Percentiles rank a stretch among this genome's conserved stretches.
Conservation (phyloP, 2,329 filamentous ascomycete genomes). For the Fusarium clavum region DNA sequence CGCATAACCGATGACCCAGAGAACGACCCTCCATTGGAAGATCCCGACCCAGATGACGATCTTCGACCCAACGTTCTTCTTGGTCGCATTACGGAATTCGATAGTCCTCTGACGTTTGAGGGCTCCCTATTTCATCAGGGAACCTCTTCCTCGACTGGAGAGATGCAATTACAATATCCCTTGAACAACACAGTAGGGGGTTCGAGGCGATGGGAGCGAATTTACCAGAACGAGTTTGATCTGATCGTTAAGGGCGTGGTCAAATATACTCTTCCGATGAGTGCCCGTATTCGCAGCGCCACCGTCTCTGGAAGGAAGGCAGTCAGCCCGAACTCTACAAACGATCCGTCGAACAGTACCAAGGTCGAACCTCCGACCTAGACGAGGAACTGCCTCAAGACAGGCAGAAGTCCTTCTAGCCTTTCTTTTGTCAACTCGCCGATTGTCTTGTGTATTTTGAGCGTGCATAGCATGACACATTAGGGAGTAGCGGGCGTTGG, state of each 20-base stretch:
- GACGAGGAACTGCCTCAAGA: slow-evolving; percentile 20
- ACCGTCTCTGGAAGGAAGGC: slow-evolving; percentile 69
- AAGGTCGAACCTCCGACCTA: slow-evolving; percentile 48
- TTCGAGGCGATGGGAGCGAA: slow-evolving; percentile 87
- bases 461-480: slow-evolving; percentile 53
- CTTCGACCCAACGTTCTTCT: slow-evolving; percentile 82
- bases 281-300: slow-evolving; percentile 68
- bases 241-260: slow-evolving; percentile 91
- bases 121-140: slow-evolving; percentile 86
- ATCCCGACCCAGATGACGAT: slow-evolving; percentile 72
- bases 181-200: slow-evolving; percentile 92
- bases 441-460: slow-evolving; percentile 49
- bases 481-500: slow-evolving; percentile 52
- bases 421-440: slow-evolving; percentile 43
- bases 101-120: slow-evolving; percentile 89
- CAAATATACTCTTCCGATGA: slow-evolving; percentile 79
- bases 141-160: slow-evolving; percentile 78
- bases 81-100: slow-evolving; percentile 87
- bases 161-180: slow-evolving; percentile 83
- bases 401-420: slow-evolving; percentile 35
- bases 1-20: slow-evolving; percentile 49
- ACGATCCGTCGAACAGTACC: slow-evolving; percentile 78
- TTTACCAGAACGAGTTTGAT: slow-evolving; percentile 92
- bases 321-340: slow-evolving; percentile 72
- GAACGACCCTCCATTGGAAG: slow-evolving; percentile 62